A percentile compares a stretch with the other conserved stretches of the same genome.
These are phyloP conservation scores for Saccharomycopsis sp. DNA, from an alignment of 805 yeast genomes.

Conservation along the genomic window DNA sequence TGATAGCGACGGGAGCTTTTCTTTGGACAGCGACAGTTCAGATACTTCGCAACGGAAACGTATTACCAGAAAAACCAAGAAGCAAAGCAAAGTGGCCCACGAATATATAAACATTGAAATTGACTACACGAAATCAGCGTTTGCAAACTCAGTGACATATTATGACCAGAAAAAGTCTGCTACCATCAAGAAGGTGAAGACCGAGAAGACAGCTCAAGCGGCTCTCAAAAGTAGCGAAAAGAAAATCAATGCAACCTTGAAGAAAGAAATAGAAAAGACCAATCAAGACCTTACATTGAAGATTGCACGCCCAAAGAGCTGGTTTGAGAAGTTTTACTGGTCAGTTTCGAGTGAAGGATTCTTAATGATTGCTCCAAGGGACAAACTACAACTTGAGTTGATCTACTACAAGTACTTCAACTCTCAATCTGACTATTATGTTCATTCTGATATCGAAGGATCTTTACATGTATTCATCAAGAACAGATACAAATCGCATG, in stretches of 20 bases:
- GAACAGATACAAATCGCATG: conserved; percentile 65
- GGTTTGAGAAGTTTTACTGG: conserved; percentile 96
- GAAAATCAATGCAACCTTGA: conserved; percentile 66
- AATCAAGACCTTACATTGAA: conserved; percentile 43
- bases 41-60: conserved; percentile 11
- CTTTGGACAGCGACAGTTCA: conserved; percentile 27
- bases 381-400: conserved; percentile 70
- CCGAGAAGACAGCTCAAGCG: conserved; percentile 64
- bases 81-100: conserved; percentile 17
- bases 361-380: conserved; percentile 81
- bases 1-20: conserved; percentile 28
- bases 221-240: conserved; percentile 82
- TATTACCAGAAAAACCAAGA: conserved; percentile 14
- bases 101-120: conserved; percentile 48
- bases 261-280: conserved; percentile 53
- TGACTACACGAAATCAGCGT: conserved; percentile 67
- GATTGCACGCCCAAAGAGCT: conserved; percentile 62
- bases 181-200: conserved; percentile 69
- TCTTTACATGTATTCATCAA: conserved; percentile 73
- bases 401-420: conserved; percentile 72
- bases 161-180: conserved; percentile 74
- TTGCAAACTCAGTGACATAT: conserved; percentile 80
- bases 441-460: conserved; percentile 68
- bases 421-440: conserved; percentile 59
- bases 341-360: conserved; percentile 87